A percentile compares a stretch with the other conserved stretches of the same genome.
These are phyloP conservation scores for Botrytis byssoidea DNA, from an alignment of 2,329 filamentous ascomycete genomes.

Conservation along the genomic window DNA sequence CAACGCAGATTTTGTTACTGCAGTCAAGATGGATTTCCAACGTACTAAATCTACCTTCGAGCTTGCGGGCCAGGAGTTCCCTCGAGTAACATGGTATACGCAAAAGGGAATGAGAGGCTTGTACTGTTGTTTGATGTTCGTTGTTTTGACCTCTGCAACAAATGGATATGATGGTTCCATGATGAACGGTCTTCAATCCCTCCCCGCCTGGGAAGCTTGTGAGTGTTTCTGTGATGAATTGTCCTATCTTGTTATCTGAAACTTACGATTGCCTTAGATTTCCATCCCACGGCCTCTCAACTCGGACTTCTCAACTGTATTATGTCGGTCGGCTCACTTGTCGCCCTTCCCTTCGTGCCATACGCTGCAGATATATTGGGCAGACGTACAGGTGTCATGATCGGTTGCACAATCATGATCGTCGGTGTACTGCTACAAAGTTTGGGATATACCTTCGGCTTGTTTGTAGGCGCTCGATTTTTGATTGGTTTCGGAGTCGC, in stretches of 20 bases:
- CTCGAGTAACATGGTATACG: slow-evolving; percentile 49
- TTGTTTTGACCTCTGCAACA: slow-evolving; percentile 47
- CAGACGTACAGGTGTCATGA: slow-evolving; percentile 47
- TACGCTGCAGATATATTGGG: slow-evolving; percentile 50
- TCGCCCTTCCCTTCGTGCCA: slow-evolving; percentile 48
- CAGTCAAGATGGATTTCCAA: slow-evolving; percentile 23
- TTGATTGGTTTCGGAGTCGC: slow-evolving; percentile 41
- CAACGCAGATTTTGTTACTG: neutral
- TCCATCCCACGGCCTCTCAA: slow-evolving; percentile 39
- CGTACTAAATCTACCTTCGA: slow-evolving; percentile 35
- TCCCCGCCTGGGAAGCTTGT: slow-evolving; percentile 48
- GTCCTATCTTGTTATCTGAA: slow-evolving; percentile 38
- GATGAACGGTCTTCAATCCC: slow-evolving; percentile 48
- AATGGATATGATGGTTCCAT: slow-evolving; percentile 46
- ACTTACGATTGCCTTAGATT: slow-evolving; percentile 44
- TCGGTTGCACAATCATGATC: slow-evolving; percentile 48
- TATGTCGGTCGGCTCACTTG: slow-evolving; percentile 50
- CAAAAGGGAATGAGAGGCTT: slow-evolving; percentile 56
- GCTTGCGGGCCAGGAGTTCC: slow-evolving; percentile 36
- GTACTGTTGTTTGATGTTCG: slow-evolving; percentile 47
- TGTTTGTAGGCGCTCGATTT: slow-evolving; percentile 46
- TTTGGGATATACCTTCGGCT: slow-evolving; percentile 42
- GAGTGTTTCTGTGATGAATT: slow-evolving; percentile 41
- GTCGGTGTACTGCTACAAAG: slow-evolving; percentile 46
- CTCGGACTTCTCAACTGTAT: slow-evolving; percentile 48